Percentiles rank a stretch among this genome's conserved stretches.
Evolutionary conservation across 163 green algal genomes (phyloP).

Genomic region (Chlorella variabilis): DNA sequence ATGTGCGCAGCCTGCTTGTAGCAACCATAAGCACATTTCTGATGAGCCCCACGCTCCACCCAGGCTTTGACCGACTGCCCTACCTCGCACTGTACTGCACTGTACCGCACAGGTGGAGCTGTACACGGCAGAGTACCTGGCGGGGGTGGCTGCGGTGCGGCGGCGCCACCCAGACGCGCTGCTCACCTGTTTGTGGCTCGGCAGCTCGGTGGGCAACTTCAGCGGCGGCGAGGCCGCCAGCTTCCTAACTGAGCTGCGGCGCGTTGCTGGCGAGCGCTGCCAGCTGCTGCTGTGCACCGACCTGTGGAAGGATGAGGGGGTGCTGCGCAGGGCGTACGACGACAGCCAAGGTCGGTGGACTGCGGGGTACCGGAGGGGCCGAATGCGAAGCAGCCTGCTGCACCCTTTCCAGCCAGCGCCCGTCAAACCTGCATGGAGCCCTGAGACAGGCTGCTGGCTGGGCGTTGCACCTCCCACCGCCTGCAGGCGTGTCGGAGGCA

Average conservation of each 20-base stretch:
- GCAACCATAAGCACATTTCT: too few species aligned
- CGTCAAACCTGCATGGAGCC: too few species aligned
- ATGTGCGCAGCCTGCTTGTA: too few species aligned
- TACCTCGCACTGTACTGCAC: too few species aligned
- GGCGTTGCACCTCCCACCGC: not conserved
- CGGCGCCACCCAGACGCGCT: conserved; percentile 22
- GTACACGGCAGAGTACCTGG: conserved; percentile 54
- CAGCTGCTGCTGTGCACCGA: conserved; percentile 63
- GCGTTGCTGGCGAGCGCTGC: not conserved
- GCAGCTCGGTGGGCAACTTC: conserved; percentile 65
- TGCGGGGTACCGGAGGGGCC: too few species aligned
- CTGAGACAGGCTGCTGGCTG: too few species aligned
- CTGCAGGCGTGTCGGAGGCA: conserved; percentile 59
- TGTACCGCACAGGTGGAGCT: conserved; percentile 42
- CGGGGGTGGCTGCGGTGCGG: conserved; percentile 32
- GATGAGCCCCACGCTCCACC: too few species aligned
- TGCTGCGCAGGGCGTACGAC: conserved; percentile 64
- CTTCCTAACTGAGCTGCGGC: conserved; percentile 41
- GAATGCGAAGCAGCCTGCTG: too few species aligned
- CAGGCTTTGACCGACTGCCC: too few species aligned
- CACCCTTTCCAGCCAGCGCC: too few species aligned
- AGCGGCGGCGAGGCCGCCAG: conserved; percentile 31
- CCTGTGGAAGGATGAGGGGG: conserved; percentile 63
- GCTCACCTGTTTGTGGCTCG: conserved; percentile 62
- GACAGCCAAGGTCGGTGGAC: conserved; percentile 44